Base-by-base conservation (phyloP, 75 land plant species). In the Cupressus sempervirens region DNA sequence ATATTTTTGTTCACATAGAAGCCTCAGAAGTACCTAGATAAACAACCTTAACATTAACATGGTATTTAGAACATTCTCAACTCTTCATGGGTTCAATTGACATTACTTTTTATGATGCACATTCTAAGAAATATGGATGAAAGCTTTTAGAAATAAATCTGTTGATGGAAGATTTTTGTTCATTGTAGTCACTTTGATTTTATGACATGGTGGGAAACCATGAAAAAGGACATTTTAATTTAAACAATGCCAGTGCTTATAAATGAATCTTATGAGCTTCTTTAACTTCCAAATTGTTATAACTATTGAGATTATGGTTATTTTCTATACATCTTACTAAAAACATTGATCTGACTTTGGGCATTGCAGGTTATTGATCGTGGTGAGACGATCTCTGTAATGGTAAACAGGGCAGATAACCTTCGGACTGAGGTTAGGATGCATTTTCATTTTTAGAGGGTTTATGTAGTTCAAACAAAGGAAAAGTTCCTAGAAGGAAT, bases 391-490 rank as follows among this genome's bases (percentile, higher is more conserved):
- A 92, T 93, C 23, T 94, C 93, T 80, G 72, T 93, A 2, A 84
- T 92, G 67, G 94, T 93, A 26, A 90, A 93, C 84, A 92, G 87
- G 72, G 86, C 94, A 20, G 89, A 92, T n/a, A 89, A 90, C 45
- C 92, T 93, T 84, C 94, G 86, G 53, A 70, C 41, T 11, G 89
- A 92, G 89, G 93, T 93, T 45, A 16, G 29, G 29, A 43, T 79
- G 30, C 26, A 79, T n/a, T 79, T 79, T n/a, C 4, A 43, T 11
- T 43, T 79, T 79, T 23, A 77, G 12, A 77, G 48, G 36, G 26
- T 26, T 77, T 32, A 77, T 77, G 43, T 77, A 35, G 36, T 77
- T 20, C 20, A 35, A 10, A 14, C 46, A 41, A 41, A 36, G 43
- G 46, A 40, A 77, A 41, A 77, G 10, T 9, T 1, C 45, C 1